These are phyloP conservation scores for Gossypium arboreum DNA, from an alignment of 345 rosid genomes.

Conservation along the genomic window DNA sequence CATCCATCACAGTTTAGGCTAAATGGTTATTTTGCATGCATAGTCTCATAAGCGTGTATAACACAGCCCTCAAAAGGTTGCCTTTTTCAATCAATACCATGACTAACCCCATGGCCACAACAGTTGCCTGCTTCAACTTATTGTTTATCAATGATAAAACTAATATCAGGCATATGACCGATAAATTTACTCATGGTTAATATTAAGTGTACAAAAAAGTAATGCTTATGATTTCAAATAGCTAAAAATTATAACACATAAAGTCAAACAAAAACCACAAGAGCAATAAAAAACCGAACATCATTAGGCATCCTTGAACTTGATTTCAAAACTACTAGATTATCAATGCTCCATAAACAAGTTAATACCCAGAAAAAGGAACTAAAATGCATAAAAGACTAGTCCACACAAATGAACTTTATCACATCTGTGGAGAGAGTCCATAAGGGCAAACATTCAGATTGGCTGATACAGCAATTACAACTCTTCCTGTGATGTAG, in stretches of 20 bases:
- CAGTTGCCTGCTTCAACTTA: background rate
- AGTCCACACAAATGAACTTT: background rate
- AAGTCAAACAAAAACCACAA: background rate
- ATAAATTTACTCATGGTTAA: background rate
- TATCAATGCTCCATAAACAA: background rate
- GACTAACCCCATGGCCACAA: background rate
- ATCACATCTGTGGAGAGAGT: background rate
- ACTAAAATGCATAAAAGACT: background rate
- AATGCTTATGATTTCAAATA: background rate
- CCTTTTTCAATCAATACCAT: background rate
- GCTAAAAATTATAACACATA: background rate
- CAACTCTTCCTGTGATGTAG: conserved; percentile 5
- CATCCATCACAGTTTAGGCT: conserved; percentile 1
- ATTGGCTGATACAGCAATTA: background rate
- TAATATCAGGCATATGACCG: background rate
- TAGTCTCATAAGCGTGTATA: background rate
- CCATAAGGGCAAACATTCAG: conserved; percentile 1
- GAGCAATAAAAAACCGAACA: background rate
- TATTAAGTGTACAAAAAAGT: background rate
- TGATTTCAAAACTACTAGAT: background rate
- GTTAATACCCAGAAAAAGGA: background rate
- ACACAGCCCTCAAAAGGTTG: background rate
- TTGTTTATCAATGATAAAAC: background rate
- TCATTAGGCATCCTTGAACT: background rate
- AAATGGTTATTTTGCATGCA: background rate